Percentiles rank a stretch among this genome's conserved stretches.
These are phyloP conservation scores for Nigrograna mackinnonii DNA, from an alignment of 2,329 filamentous ascomycete species.

Conservation along the genomic window DNA sequence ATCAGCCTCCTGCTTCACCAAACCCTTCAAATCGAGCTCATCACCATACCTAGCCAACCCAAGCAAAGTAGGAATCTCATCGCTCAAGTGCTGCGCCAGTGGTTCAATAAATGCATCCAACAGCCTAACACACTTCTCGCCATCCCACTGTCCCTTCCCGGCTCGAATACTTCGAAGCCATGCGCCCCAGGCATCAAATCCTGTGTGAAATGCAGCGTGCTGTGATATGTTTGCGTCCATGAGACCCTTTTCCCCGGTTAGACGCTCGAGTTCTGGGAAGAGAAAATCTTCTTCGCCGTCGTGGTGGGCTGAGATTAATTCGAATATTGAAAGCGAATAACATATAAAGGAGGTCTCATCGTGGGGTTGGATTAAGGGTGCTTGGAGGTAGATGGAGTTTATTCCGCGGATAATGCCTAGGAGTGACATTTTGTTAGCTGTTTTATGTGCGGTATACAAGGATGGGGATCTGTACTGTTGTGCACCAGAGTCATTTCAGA, in stretches of 20 bases:
- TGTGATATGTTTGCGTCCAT: constrained; percentile 59
- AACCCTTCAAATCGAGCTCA: constrained; percentile 18
- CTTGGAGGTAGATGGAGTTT: constrained; percentile 67
- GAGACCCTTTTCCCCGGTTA: constrained; percentile 55
- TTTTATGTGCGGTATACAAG: background rate
- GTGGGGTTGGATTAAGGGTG: constrained; percentile 52
- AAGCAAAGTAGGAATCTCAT: constrained; percentile 28
- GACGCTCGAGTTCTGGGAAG: constrained; percentile 59
- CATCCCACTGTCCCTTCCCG: constrained; percentile 16
- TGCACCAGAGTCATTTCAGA: constrained; percentile 66
- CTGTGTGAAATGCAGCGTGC: constrained; percentile 58
- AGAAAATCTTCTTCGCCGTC: constrained; percentile 62
- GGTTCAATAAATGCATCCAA: constrained; percentile 31
- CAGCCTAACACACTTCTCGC: constrained; percentile 20
- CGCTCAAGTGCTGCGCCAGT: constrained; percentile 25
- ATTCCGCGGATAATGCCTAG: constrained; percentile 60
- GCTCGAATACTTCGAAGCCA: constrained; percentile 51
- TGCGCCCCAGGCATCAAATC: constrained; percentile 55
- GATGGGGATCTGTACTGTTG: constrained; percentile 46
- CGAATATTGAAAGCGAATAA: constrained; percentile 62
- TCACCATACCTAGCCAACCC: constrained; percentile 21
- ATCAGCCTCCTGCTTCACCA: constrained; percentile 24
- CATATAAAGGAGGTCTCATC: constrained; percentile 62
- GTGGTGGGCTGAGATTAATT: constrained; percentile 64
- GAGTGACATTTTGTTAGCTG: too few relatives aligned